phyloP scores from a whole-genome alignment of 208 protist genomes.

The Angomonas deanei region DNA sequence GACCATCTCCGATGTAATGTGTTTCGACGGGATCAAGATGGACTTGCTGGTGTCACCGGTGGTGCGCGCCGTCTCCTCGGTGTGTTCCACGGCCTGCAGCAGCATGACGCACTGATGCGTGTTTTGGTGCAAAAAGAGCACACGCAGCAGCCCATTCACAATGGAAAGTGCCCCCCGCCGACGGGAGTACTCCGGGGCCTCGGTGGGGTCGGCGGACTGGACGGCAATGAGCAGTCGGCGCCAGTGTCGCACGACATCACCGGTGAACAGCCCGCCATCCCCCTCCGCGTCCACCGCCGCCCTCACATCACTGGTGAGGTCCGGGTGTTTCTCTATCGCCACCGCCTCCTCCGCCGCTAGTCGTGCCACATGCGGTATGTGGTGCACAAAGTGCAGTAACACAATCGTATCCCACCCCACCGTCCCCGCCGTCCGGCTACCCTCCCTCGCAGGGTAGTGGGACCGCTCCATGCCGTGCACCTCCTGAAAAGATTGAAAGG shows the following conservation, averaged over 20 bases:
- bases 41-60: conserved; percentile 35
- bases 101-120: conserved; percentile 75
- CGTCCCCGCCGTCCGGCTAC: conserved; percentile 50
- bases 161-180: conserved; percentile 72
- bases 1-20: conserved; percentile 80
- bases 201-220: conserved; percentile 52
- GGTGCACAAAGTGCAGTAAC: conserved; percentile 74
- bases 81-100: conserved; percentile 51
- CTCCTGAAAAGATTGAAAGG: conserved; percentile 75
- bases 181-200: conserved; percentile 66
- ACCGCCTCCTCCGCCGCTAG: conserved; percentile 17
- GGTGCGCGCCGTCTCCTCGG: conserved; percentile 34
- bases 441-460: conserved; percentile 51
- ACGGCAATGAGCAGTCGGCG: conserved; percentile 70
- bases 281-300: background rate
- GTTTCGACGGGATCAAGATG: conserved; percentile 62
- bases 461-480: conserved; percentile 62
- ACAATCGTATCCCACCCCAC: conserved; percentile 86
- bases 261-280: conserved; percentile 15
- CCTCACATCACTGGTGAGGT: background rate
- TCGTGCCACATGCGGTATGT: conserved; percentile 60
- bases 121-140: conserved; percentile 75
- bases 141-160: conserved; percentile 73
- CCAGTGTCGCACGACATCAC: conserved; percentile 71
- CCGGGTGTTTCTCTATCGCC: background rate